Percentiles rank a stretch among this genome's conserved stretches.
These are phyloP conservation scores for Pseudoperonospora humuli DNA, from an alignment of 352 stramenopile genomes.

Conservation along the genomic window DNA sequence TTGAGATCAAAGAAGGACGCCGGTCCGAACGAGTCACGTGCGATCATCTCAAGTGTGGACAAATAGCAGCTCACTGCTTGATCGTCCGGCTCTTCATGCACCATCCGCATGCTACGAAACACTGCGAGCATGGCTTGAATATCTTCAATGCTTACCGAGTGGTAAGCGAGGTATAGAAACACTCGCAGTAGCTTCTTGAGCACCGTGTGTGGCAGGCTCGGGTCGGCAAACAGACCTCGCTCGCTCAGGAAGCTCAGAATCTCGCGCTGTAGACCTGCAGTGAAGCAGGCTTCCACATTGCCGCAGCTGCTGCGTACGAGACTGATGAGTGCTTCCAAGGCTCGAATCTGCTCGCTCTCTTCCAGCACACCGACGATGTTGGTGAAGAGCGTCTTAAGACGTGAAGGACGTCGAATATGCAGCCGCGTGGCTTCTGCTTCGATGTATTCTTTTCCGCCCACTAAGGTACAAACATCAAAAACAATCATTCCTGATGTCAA, in stretches of 20 bases:
- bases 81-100: constrained; percentile 63
- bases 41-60: constrained; percentile 81
- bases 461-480: constrained; percentile 20
- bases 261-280: constrained; percentile 61
- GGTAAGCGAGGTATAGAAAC: constrained; percentile 71
- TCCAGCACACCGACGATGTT: constrained; percentile 57
- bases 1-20: constrained; percentile 81
- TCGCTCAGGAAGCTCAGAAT: constrained; percentile 67
- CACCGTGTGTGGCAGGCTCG: constrained; percentile 45
- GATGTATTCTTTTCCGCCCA: constrained; percentile 58
- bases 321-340: constrained; percentile 65
- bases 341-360: constrained; percentile 57
- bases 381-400: constrained; percentile 55
- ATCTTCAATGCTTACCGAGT: constrained; percentile 72
- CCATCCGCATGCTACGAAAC: constrained; percentile 62
- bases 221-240: constrained; percentile 52
- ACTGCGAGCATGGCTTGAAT: constrained; percentile 76
- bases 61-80: constrained; percentile 68
- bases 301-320: constrained; percentile 68
- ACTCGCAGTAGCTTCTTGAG: constrained; percentile 73
- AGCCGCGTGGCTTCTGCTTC: constrained; percentile 48
- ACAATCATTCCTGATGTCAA: not conserved
- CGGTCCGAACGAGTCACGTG: constrained; percentile 69
- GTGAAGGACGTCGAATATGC: constrained; percentile 53
- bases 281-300: constrained; percentile 69